Conservation (phyloP, 164 flowering plant species). For the Berberis thunbergii region DNA sequence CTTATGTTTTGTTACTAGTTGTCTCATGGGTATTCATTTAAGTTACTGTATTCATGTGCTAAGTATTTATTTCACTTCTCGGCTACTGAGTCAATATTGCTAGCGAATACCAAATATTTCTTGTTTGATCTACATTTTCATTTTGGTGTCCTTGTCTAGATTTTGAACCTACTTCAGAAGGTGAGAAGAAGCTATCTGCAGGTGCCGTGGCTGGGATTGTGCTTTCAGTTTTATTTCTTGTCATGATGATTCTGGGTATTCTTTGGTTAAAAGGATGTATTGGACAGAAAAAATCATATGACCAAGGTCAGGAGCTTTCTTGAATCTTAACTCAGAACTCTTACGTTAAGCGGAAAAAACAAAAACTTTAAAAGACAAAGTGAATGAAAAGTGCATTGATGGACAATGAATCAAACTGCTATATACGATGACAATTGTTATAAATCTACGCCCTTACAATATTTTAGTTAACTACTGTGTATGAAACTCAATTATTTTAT, state of each 20-base stretch:
- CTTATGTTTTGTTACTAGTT: too few species aligned
- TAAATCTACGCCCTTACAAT: background rate
- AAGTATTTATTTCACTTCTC: too few species aligned
- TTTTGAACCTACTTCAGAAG: slow-evolving; percentile 16
- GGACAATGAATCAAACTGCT: too few species aligned
- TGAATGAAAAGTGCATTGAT: too few species aligned
- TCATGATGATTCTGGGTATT: slow-evolving; percentile 21
- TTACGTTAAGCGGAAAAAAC: too few species aligned
- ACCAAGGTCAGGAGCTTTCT: slow-evolving; percentile 11
- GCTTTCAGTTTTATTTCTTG: slow-evolving; percentile 9
- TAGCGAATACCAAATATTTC: too few species aligned
- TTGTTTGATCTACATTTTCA: background rate
- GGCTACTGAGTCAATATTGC: too few species aligned
- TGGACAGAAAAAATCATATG: slow-evolving; percentile 10
- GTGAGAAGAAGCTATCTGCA: slow-evolving; percentile 18
- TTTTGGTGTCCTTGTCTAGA: slow-evolving; percentile 7
- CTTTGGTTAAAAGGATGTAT: slow-evolving; percentile 44
- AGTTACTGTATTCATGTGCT: background rate
- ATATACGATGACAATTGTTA: background rate
- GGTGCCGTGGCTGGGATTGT: slow-evolving; percentile 31
- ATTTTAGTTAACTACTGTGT: too few species aligned
- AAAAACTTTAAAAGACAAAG: too few species aligned
- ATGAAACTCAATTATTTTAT: too few species aligned
- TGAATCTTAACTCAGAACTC: background rate
- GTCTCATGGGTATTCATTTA: too few species aligned